These are phyloP conservation scores for Aspergillus oerlinghausenensis DNA, from an alignment of 2,329 filamentous ascomycete genomes.

Conservation along the genomic window DNA sequence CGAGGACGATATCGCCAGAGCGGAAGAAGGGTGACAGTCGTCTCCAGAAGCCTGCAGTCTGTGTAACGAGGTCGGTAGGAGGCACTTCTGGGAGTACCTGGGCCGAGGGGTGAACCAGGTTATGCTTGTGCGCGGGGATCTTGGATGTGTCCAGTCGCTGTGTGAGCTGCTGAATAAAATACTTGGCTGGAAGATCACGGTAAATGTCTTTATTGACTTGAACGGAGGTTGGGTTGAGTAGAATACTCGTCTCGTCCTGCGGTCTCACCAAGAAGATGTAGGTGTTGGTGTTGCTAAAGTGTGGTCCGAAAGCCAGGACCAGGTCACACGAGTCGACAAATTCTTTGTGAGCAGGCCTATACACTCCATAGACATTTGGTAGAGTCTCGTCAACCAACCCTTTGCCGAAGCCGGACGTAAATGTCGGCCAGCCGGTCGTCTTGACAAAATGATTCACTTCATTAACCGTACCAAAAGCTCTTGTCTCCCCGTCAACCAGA, in stretches of 20 bases:
- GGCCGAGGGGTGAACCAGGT: conserved; percentile 12
- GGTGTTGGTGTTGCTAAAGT: conserved; percentile 43
- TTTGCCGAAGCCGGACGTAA: conserved; percentile 46
- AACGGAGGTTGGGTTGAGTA: conserved; percentile 71
- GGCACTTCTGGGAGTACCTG: conserved; percentile 44
- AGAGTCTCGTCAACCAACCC: conserved; percentile 45
- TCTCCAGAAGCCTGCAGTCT: conserved; percentile 49
- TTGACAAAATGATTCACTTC: conserved; percentile 41
- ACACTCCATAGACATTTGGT: conserved; percentile 48
- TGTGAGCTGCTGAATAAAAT: conserved; percentile 68
- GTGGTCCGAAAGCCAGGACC: conserved; percentile 40
- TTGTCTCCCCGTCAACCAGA: conserved; percentile 47
- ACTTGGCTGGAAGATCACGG: conserved; percentile 70
- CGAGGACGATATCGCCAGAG: conserved; percentile 52
- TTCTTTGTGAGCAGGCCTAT: conserved; percentile 21
- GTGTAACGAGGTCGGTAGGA: conserved; percentile 36
- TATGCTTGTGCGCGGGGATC: conserved; percentile 38
- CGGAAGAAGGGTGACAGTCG: conserved; percentile 45
- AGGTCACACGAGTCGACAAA: conserved; percentile 37
- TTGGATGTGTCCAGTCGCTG: conserved; percentile 54
- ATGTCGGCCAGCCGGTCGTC: conserved; percentile 43
- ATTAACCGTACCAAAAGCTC: conserved; percentile 35
- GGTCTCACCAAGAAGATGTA: conserved; percentile 77
- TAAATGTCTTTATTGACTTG: conserved; percentile 75
- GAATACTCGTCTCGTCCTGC: conserved; percentile 71